Conservation (phyloP, 225 moss, liverwort and hornwort genomes). For the Neckera pumila region DNA sequence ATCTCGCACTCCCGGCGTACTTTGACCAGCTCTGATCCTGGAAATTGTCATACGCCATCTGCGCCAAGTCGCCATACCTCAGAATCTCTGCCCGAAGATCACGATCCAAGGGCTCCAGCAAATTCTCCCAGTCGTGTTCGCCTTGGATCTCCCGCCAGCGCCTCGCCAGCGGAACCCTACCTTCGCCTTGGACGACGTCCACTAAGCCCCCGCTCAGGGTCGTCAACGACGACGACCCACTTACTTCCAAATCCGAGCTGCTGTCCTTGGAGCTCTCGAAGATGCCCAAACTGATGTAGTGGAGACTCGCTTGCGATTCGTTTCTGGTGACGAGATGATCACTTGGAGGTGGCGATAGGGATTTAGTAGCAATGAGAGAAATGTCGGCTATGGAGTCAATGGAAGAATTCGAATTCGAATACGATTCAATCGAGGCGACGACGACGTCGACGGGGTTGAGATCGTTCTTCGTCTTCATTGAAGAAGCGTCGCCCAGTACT, state of each 20-base stretch:
- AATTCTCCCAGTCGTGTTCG: conserved; percentile 31
- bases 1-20: conserved; percentile 53
- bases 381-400: neutral
- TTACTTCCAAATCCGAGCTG: conserved; percentile 32
- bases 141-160: conserved; percentile 60
- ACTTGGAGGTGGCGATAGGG: neutral
- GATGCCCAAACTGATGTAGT: conserved; percentile 42
- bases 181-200: neutral
- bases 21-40: conserved; percentile 23
- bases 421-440: neutral
- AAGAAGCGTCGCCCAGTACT: neutral
- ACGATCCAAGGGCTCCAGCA: conserved; percentile 45
- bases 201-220: neutral
- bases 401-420: neutral
- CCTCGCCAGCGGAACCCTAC: neutral
- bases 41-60: conserved; percentile 62
- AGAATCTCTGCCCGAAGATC: conserved; percentile 26
- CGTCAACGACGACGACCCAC: neutral
- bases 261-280: conserved; percentile 29
- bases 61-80: conserved; percentile 53
- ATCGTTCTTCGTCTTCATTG: neutral
- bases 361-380: neutral
- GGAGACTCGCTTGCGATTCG: conserved; percentile 1
- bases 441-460: neutral
- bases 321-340: neutral